Base-by-base conservation (phyloP, 257 asterid genomes). In the Marsdenia floribunda region DNA sequence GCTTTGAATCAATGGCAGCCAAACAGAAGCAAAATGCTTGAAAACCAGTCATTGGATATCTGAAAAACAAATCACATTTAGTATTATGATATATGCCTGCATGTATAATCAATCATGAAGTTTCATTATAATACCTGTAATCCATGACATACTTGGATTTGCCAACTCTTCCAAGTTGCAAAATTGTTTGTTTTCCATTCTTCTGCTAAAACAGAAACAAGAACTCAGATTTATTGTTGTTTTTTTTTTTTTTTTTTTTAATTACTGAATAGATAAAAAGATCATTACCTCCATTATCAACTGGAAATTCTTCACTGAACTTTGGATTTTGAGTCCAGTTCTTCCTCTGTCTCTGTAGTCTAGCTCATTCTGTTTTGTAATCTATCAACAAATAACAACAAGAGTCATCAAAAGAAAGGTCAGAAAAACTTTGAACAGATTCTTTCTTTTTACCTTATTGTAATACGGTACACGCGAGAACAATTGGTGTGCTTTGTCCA, bases 21-120 rank as follows among this genome's bases (percentile, higher is more conserved):
- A 94, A 85, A 70, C 91, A 88, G 78, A 94, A 87, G 88, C 95
- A 89, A 81, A 94, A 91, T 26, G 98, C 98, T 84, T 91, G 98
- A 78, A 89, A 94, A 54, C 97, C 98, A 26, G 93, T 86, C 83
- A 94, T 73, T 22, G 98, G 98, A 84, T 92, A 93, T 82, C 98
- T 91, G 92, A 86, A 82, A 44, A 8, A 40, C 60, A 71, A 66
- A 1, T 49, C 57, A 61, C 37, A 55, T 24, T 55, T 33, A 21
- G 63, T 52, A 16, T 5, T 8, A 18, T 50, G n/a, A 8, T 16
- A n/a, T 67, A 22, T 2, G 49, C 49, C 49, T 44, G 12, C 47
- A 10, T 40, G 46, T 40, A 40, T 5, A 6, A 5, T 6, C 7
- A 29, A 40, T 40, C 6, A 40, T 5, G 0, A 40, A 40, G 46